Evolutionary conservation across 495 filamentous ascomycete genomes (phyloP), one percentile per base, ranked within the genome.

Genomic region (Chlorociboria aeruginascens): DNA sequence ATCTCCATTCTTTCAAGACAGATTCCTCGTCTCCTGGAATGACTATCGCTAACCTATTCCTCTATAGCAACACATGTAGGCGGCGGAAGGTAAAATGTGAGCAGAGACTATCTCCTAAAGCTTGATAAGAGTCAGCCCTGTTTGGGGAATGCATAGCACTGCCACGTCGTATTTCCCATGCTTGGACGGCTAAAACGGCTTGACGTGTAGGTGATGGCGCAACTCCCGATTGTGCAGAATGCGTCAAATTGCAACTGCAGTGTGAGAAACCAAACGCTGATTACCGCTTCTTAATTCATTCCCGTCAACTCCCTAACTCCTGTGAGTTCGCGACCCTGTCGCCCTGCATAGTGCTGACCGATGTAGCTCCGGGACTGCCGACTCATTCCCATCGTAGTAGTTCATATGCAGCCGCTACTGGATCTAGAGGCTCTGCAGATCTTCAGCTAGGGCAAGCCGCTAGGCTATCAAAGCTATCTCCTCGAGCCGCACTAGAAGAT

Each of bases 11-110:
- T 25, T 25, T 4, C 20, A 25, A 25, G 20, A 25, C 20, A 1
- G 20, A 4, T 25, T 1, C 20, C 20, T 4, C 20, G 20, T 2
- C 1, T 4, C 20, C 20, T 25, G 20, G 20, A 25, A 25, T 1
- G 4, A 25, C 20, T 25, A 25, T 25, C 1, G 20, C 20, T 25
- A 25, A 25, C 20, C 20, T 25, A 4, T 25, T 25, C 20, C 2
- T 25, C 20, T 1, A 25, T 25, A 61, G 65, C 46, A 52, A 61
- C 37, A 53, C 55, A 7, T 68, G 64, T 46, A 55, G 64, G 13
- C 48, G 44, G 33, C 58, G 62, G 12, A 61, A 64, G 38, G 47
- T 65, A 0, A 62, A 61, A 49, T 68, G 65, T 65, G 52, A 43
- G 60, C 49, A 29, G 20, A 25, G 20, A 25, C 20, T 4, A 25